Evolutionary conservation across 345 rosid species (phyloP).

Genomic region (Citrus australasica): DNA sequence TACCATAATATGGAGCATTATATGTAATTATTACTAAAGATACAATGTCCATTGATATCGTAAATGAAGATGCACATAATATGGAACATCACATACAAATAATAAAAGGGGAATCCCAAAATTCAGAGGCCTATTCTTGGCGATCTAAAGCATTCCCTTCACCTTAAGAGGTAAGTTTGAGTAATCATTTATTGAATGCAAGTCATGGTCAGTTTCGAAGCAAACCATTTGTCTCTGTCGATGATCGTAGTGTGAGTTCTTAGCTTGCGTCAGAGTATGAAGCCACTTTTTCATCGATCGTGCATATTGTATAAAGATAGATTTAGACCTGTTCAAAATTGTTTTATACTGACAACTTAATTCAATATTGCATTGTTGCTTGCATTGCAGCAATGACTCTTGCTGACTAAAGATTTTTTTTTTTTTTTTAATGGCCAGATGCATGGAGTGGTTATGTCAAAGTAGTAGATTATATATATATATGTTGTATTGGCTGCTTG

Average conservation of each 20-base stretch:
- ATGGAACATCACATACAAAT: constrained; percentile 50
- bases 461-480: not conserved
- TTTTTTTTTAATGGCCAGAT: not conserved
- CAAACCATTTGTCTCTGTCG: too few relatives aligned
- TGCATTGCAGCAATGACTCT: not conserved
- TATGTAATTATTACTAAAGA: too few relatives aligned
- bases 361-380: not conserved
- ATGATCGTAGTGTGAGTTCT: too few relatives aligned
- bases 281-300: not conserved
- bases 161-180: constrained; percentile 32
- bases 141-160: constrained; percentile 58
- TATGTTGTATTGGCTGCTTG: not conserved
- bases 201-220: too few relatives aligned
- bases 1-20: too few relatives aligned
- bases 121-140: constrained; percentile 63
- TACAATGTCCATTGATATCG: too few relatives aligned
- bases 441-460: not conserved
- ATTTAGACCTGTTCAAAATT: not conserved
- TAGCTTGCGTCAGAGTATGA: not conserved
- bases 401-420: not conserved
- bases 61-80: constrained; percentile 20
- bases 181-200: too few relatives aligned
- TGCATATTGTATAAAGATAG: not conserved
- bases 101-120: constrained; percentile 35
- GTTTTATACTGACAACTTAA: not conserved